Base-by-base conservation (phyloP, 805 yeast genomes). In the Saturnispora quitensis region DNA sequence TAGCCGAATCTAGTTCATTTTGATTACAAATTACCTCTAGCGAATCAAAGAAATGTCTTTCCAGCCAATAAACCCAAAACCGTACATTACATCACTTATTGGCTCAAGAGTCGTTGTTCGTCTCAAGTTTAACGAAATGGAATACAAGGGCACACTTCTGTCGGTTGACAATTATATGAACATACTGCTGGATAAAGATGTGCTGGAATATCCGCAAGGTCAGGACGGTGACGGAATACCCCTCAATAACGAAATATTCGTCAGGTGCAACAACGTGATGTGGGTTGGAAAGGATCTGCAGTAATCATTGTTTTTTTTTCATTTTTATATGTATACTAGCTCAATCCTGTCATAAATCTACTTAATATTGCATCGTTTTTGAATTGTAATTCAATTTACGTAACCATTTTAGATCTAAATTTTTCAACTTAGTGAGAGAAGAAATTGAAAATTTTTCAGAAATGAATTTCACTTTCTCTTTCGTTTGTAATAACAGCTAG, bases 131-230 rank as follows among this genome's bases (percentile, higher is more conserved):
- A 91, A 89, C 62, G 78, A 78, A 57, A 86, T 96, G 10, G 95
- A 89, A 65, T 93, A 93, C 67, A 77, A 72, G 53, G 99, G 99
- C 1, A 76, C 67, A 20, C 74, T 93, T 43, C 68, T 82, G 4
- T 81, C 96, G 1, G 84, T 87, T 24, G 99, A 93, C 64, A 86
- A 87, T 60, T 93, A 93, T 69, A 91, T 93, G 91, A 93, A 93
- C 60, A 57, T 93, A 34, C 89, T 86, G 62, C 68, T 90, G 40
- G 83, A 78, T 35, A 77, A 82, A 28, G 80, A 66, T 35, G 73
- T 80, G 2, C 54, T 57, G 28, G 83, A 78, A 61, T 56, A 64
- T 15, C 68, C 65, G 75, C 77, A 38, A 73, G 69, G 47, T 67
- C 71, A 27, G 76, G 77, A 47, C 78, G 65, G 68, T 20, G 43